phyloP scores from a whole-genome alignment of 495 filamentous ascomycete genomes.

The Talaromyces adpressus region DNA sequence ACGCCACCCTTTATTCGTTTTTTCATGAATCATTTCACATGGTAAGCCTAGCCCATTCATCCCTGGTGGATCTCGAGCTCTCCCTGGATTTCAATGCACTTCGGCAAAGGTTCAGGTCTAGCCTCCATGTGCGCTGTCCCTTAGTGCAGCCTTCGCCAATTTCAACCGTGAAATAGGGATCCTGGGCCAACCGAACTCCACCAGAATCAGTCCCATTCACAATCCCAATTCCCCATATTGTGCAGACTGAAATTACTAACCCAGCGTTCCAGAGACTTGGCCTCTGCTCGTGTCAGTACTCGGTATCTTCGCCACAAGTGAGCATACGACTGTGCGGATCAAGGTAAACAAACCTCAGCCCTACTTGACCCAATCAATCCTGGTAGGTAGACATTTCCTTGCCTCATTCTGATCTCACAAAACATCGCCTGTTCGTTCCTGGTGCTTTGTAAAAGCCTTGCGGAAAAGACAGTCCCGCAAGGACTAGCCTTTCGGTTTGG shows the following conservation, averaged over 20 bases:
- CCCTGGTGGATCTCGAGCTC: background rate
- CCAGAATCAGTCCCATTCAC: background rate
- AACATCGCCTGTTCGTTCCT: background rate
- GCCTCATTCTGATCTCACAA: background rate
- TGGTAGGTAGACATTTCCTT: background rate
- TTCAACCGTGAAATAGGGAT: background rate
- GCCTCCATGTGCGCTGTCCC: background rate
- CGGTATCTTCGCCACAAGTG: background rate
- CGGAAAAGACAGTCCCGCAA: background rate
- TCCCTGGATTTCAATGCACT: background rate
- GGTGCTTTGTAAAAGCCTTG: background rate
- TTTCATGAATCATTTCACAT: background rate
- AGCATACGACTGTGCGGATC: background rate
- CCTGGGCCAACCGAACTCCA: background rate
- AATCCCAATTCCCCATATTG: background rate
- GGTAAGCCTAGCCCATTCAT: background rate
- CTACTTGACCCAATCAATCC: background rate
- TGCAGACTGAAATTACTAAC: background rate
- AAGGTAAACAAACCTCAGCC: background rate
- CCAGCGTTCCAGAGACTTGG: background rate
- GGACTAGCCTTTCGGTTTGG: background rate
- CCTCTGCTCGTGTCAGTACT: background rate
- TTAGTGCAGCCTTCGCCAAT: background rate
- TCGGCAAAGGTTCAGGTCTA: background rate
- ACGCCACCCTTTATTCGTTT: background rate